Evolutionary conservation across 2,329 filamentous ascomycete species (phyloP), one percentile per base, ranked within the genome.

Genomic region (Colletotrichum sansevieriae): DNA sequence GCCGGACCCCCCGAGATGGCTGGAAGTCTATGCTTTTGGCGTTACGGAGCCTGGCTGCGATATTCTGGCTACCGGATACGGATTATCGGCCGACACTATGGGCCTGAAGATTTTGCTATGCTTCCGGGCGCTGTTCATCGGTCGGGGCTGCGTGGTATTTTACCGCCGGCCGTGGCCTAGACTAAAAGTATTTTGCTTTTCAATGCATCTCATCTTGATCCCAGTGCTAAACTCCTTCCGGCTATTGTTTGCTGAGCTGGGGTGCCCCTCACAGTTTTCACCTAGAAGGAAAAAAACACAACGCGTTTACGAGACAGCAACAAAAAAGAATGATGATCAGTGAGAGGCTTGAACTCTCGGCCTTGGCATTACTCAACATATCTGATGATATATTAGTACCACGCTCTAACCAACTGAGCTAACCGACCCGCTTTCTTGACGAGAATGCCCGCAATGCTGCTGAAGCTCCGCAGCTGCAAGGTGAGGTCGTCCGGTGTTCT

Each of bases 331-430:
- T 0, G 0, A 2, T 68, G 65, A 68, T 68, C 65, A 68, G 65
- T 68, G 65, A 61, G 65, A 68, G 65, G 65, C 61, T 68, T 68
- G 65, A 68, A 68, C 65, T 68, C 65, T 61, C 65, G 65, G 39
- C 65, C 61, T 68, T 68, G 65, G 65, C 65, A 68, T 68, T 55
- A 65, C 65, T 15, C 29, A 55, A 68, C 54, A 68, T 64, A 46
- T 47, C 54, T 12, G 54, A 4, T 68, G 61, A 59, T 46, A 58
- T 68, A 68, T 68, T 68, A 68, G 65, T 68, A 68, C 65, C 65
- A 68, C 65, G 65, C 65, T 68, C 65, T 65, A 65, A 68, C 65
- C 65, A 68, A 68, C 65, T 68, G 65, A 68, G 65, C 61, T 68
- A 68, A 68, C 65, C 65, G 65, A 68, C 65, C 65, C 46, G 33